Conservation (phyloP, 345 rosid genomes). For the Corymbia maculata region DNA sequence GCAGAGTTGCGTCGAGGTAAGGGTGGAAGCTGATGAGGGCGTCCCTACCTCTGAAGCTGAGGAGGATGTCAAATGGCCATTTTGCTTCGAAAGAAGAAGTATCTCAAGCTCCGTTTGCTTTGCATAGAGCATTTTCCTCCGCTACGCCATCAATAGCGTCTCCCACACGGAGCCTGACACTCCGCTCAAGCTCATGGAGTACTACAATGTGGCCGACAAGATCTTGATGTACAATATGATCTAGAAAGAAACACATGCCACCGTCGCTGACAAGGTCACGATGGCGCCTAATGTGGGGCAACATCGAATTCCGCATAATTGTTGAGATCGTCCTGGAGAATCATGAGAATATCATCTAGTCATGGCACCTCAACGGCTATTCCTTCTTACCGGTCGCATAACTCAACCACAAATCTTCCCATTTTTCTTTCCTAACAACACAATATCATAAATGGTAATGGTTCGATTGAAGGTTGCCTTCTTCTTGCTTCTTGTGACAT, state of each 20-base stretch:
- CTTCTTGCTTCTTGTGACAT: neutral
- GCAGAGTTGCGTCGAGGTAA: neutral
- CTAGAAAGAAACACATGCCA: neutral
- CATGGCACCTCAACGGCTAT: constrained; percentile 16
- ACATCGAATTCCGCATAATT: constrained; percentile 13
- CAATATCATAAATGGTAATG: neutral
- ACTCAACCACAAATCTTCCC: neutral
- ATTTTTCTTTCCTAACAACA: neutral
- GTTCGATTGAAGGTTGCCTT: neutral
- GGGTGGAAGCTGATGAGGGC: neutral
- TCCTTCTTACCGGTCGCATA: constrained; percentile 21
- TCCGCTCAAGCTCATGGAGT: constrained; percentile 21
- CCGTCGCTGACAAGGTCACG: neutral
- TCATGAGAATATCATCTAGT: constrained; percentile 15
- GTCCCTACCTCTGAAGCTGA: neutral
- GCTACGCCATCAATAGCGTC: too few relatives aligned
- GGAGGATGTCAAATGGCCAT: neutral
- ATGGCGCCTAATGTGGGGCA: constrained; percentile 5
- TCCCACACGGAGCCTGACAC: neutral
- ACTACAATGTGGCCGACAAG: neutral
- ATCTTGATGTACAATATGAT: neutral
- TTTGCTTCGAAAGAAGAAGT: too few relatives aligned
- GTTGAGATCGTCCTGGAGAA: constrained; percentile 18
- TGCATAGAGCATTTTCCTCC: too few relatives aligned
- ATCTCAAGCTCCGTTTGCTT: too few relatives aligned